A percentile compares a stretch with the other conserved stretches of the same genome.
phyloP scores from a whole-genome alignment of 371 early-diverging fungal genomes.

The Chytridium lagenaria region DNA sequence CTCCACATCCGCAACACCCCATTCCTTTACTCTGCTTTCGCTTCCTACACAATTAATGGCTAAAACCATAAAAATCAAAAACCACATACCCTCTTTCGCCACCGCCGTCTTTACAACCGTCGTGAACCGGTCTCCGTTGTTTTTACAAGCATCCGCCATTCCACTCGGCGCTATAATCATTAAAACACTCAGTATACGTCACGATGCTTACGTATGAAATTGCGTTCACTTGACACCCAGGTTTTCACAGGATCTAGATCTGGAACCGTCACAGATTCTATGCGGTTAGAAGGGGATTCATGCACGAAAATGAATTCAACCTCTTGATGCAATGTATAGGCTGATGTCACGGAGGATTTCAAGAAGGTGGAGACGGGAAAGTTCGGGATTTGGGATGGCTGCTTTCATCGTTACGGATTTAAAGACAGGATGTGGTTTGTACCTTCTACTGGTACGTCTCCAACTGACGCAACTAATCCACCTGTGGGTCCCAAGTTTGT shows the following conservation, averaged over 20 bases:
- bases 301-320: slow-evolving; percentile 7
- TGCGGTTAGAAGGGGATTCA: too few species aligned
- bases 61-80: background rate
- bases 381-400: background rate
- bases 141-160: slow-evolving; percentile 1
- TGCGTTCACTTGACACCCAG: slow-evolving; percentile 58
- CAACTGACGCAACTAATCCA: background rate
- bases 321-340: slow-evolving; percentile 49
- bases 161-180: slow-evolving; percentile 34
- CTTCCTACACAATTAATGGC: background rate
- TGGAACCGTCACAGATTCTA: background rate
- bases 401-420: background rate
- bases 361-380: slow-evolving; percentile 32
- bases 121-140: background rate
- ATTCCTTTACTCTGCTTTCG: slow-evolving; percentile 31
- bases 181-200: slow-evolving; percentile 33
- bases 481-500: background rate
- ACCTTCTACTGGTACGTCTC: background rate
- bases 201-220: slow-evolving; percentile 52
- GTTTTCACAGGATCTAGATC: slow-evolving; percentile 51
- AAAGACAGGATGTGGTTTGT: background rate
- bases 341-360: slow-evolving; percentile 59
- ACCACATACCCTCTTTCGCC: background rate
- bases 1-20: slow-evolving; percentile 44
- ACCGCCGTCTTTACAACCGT: background rate